phyloP scores from a whole-genome alignment of 2,329 filamentous ascomycete species.

The Hirsutella rhossiliensis region DNA sequence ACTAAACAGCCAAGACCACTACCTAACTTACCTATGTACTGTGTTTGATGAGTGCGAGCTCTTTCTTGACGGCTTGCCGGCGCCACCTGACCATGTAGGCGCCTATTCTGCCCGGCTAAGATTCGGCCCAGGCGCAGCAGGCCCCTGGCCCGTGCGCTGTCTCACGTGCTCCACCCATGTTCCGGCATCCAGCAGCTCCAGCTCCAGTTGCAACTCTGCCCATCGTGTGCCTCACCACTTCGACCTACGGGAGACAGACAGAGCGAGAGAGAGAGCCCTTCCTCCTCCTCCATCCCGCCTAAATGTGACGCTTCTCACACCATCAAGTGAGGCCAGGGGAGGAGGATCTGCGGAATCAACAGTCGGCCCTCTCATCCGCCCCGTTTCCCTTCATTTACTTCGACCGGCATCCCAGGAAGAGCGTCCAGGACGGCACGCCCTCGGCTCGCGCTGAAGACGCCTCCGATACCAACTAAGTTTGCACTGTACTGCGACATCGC shows the following conservation, averaged over 20 bases:
- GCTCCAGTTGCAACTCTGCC: conserved; percentile 4
- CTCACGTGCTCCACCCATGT: conserved; percentile 10
- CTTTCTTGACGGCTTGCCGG: not conserved
- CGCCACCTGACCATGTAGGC: not conserved
- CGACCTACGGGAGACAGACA: not conserved
- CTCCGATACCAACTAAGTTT: too few relatives aligned
- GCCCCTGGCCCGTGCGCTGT: conserved; percentile 10
- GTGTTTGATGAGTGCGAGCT: too few relatives aligned
- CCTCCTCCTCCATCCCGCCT: conserved; percentile 1
- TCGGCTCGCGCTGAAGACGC: too few relatives aligned
- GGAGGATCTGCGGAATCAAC: conserved; percentile 8
- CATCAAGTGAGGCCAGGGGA: conserved; percentile 11
- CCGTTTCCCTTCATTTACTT: not conserved
- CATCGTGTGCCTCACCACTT: not conserved
- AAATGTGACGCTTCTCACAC: conserved; percentile 9
- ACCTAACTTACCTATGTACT: too few relatives aligned
- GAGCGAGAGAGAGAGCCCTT: not conserved
- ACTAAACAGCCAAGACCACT: too few relatives aligned
- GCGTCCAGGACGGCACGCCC: too few relatives aligned
- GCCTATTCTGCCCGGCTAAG: not conserved
- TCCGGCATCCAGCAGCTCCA: conserved; percentile 3
- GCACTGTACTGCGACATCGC: too few relatives aligned
- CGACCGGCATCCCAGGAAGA: not conserved
- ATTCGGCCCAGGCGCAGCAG: not conserved
- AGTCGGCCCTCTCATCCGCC: not conserved